Percentiles rank a stretch among this genome's conserved stretches.
Evolutionary conservation across 345 rosid species (phyloP).

Genomic region (Turritis glabra): DNA sequence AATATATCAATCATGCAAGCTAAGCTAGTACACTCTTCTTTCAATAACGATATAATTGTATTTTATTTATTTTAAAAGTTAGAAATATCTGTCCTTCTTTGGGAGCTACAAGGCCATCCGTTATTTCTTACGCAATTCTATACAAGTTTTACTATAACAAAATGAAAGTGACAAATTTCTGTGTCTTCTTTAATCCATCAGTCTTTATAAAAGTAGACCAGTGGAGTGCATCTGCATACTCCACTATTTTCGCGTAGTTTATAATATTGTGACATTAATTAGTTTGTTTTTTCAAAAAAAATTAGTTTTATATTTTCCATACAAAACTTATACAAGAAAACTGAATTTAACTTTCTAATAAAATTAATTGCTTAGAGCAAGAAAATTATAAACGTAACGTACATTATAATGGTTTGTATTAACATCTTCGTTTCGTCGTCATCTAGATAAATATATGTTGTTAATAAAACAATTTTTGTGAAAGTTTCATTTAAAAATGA

Average conservation of each 20-base stretch:
- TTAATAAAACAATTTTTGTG: neutral
- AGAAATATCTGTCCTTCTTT: neutral
- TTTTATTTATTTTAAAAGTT: neutral
- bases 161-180: constrained; percentile 8
- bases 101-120: neutral
- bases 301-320: neutral
- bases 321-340: too few species aligned
- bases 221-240: constrained; percentile 20
- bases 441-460: neutral
- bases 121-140: neutral
- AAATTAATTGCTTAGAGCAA: neutral
- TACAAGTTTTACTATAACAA: neutral
- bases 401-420: neutral
- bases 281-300: neutral
- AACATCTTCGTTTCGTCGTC: too few species aligned
- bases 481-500: neutral
- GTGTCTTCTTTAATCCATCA: neutral
- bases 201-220: neutral
- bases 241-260: neutral
- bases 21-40: constrained; percentile 10
- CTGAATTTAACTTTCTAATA: neutral
- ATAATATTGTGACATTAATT: neutral
- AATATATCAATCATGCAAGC: constrained; percentile 13
- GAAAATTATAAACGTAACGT: neutral
- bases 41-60: neutral